Percentiles rank a stretch among this genome's conserved stretches.
phyloP scores from a whole-genome alignment of 306 rosid species.

The Dalbergia cochinchinensis region DNA sequence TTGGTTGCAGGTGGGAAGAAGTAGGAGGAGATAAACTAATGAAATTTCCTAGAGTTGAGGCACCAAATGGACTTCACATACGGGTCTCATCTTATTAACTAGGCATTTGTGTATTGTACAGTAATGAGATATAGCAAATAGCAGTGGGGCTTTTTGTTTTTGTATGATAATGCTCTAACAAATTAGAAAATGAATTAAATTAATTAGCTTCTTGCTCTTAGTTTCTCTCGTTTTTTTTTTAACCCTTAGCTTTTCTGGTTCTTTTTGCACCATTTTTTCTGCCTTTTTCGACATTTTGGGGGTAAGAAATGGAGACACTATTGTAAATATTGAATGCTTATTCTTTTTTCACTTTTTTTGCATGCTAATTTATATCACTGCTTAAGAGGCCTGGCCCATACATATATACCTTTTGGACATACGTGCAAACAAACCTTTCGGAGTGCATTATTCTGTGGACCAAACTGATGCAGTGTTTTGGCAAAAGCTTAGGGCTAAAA shows the following conservation, averaged over 20 bases:
- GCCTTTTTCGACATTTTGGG: no score
- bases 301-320: no score
- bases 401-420: no score
- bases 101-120: conserved; percentile 56
- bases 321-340: no score
- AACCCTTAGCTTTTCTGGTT: not conserved
- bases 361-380: not conserved
- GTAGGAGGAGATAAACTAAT: conserved; percentile 90
- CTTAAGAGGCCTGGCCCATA: conserved; percentile 28
- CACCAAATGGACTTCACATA: conserved; percentile 94
- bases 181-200: conserved; percentile 53
- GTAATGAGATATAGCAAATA: conserved; percentile 48
- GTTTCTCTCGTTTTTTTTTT: not conserved
- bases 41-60: conserved; percentile 98
- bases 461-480: not conserved
- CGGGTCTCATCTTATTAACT: conserved; percentile 73
- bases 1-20: conserved; percentile 91
- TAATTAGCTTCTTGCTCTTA: conserved; percentile 35
- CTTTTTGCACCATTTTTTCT: not conserved
- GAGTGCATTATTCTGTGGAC: conserved; percentile 15
- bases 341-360: no score
- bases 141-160: conserved; percentile 33
- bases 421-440: not conserved
- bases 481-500: conserved; percentile 25
- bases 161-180: conserved; percentile 66